These are phyloP conservation scores for Saccharomycopsis sp. DNA, from an alignment of 805 yeast genomes.

Conservation along the genomic window DNA sequence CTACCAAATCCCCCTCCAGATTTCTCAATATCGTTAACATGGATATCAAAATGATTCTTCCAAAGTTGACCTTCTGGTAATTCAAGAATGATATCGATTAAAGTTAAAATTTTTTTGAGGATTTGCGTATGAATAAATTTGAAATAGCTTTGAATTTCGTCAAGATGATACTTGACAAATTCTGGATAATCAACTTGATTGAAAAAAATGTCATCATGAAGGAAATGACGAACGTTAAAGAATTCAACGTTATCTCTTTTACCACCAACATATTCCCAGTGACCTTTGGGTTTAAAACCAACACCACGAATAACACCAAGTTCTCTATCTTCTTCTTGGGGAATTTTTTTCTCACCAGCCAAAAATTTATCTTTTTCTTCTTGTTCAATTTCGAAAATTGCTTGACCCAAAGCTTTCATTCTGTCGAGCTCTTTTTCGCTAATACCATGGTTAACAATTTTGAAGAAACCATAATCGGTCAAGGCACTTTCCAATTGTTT, in stretches of 20 bases:
- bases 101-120: constrained; percentile 26
- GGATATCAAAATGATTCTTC: constrained; percentile 27
- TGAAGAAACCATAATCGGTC: constrained; percentile 35
- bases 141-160: constrained; percentile 32
- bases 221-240: constrained; percentile 33
- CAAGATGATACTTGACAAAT: constrained; percentile 28
- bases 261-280: constrained; percentile 37
- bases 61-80: constrained; percentile 37
- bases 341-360: constrained; percentile 31
- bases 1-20: constrained; percentile 34
- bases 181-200: constrained; percentile 29
- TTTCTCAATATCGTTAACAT: constrained; percentile 24
- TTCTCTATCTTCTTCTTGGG: constrained; percentile 20
- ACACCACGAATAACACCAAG: constrained; percentile 37
- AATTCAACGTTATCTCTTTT: constrained; percentile 34
- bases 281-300: constrained; percentile 39
- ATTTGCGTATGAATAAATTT: constrained; percentile 29
- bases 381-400: constrained; percentile 31
- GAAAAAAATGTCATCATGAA: constrained; percentile 26
- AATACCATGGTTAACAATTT: constrained; percentile 33
- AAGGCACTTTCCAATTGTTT: constrained; percentile 30
- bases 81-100: constrained; percentile 36
- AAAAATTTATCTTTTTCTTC: constrained; percentile 29
- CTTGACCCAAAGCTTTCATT: constrained; percentile 32
- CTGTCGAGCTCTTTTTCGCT: constrained; percentile 25